Conservation (phyloP, 164 flowering plant genomes). For the Euptelea pleiosperma region DNA sequence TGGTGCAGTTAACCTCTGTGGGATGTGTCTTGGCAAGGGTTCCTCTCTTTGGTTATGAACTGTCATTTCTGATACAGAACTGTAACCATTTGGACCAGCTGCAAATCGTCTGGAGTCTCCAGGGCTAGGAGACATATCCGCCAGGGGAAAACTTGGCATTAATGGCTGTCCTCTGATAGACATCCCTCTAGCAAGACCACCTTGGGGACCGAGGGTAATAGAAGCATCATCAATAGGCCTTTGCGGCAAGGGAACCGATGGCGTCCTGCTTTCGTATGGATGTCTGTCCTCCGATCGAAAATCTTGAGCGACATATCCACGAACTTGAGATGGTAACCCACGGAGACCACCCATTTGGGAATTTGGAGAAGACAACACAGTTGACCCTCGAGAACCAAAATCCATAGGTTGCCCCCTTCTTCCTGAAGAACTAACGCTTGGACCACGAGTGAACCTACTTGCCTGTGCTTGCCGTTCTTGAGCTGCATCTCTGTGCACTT, state of each 20-base stretch:
- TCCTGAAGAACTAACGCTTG: constrained; percentile 34
- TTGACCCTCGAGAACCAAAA: constrained; percentile 48
- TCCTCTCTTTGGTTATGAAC: constrained; percentile 40
- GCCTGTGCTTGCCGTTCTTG: constrained; percentile 70
- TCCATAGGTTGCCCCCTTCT: constrained; percentile 61
- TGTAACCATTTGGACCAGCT: constrained; percentile 50
- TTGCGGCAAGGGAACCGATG: constrained; percentile 59
- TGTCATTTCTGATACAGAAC: constrained; percentile 38
- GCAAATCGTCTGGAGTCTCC: constrained; percentile 48
- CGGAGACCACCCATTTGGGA: constrained; percentile 50
- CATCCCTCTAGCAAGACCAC: constrained; percentile 85
- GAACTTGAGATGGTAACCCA: constrained; percentile 39
- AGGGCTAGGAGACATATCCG: constrained; percentile 33
- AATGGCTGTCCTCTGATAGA: constrained; percentile 54
- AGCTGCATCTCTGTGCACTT: constrained; percentile 77
- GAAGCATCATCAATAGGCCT: constrained; percentile 59
- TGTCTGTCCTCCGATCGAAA: constrained; percentile 57
- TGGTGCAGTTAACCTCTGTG: constrained; percentile 36
- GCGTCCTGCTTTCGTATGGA: constrained; percentile 42
- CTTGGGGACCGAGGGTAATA: constrained; percentile 81
- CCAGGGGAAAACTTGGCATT: constrained; percentile 19
- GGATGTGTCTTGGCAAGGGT: constrained; percentile 25
- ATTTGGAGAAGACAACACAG: constrained; percentile 42
- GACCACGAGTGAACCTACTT: constrained; percentile 47
- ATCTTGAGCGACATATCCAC: constrained; percentile 63